A percentile compares a stretch with the other conserved stretches of the same genome.
Conservation (phyloP, 2,329 filamentous ascomycete species). For the Xylogone sp. region DNA sequence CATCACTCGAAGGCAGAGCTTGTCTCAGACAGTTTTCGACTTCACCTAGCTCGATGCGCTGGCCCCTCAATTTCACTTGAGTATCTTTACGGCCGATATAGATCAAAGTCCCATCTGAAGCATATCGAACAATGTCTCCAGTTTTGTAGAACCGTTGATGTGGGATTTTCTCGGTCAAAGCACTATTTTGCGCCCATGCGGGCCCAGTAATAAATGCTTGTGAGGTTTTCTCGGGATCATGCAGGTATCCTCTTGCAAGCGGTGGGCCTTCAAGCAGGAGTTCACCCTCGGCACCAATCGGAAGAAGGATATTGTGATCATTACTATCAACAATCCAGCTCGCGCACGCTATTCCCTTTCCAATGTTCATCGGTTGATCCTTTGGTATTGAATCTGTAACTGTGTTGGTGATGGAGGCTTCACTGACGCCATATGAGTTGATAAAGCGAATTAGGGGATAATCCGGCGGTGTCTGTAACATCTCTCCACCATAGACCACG, state of each 20-base stretch:
- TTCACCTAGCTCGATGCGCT: slow-evolving; percentile 61
- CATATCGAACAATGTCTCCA: slow-evolving; percentile 37
- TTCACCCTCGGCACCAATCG: slow-evolving; percentile 16
- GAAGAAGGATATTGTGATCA: slow-evolving; percentile 9
- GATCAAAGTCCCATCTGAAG: slow-evolving; percentile 54
- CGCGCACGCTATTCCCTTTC: slow-evolving; percentile 2
- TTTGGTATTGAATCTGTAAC: not conserved
- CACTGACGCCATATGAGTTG: no score
- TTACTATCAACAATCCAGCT: slow-evolving; percentile 12
- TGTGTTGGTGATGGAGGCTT: slow-evolving; percentile 39
- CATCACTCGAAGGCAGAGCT: no score
- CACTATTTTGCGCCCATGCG: no score
- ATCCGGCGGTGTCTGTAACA: no score
- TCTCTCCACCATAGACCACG: slow-evolving; percentile 36
- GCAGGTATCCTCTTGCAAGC: slow-evolving; percentile 15
- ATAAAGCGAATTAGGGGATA: no score
- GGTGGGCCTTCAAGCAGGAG: slow-evolving; percentile 18
- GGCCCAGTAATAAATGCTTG: slow-evolving; percentile 10
- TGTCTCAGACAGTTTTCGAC: slow-evolving; percentile 44
- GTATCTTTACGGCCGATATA: slow-evolving; percentile 62
- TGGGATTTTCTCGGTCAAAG: slow-evolving; percentile 2
- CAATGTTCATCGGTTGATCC: slow-evolving; percentile 8
- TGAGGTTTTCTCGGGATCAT: slow-evolving; percentile 12
- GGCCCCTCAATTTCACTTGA: slow-evolving; percentile 62
- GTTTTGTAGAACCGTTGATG: slow-evolving; percentile 29